These are phyloP conservation scores for Bertia moriformis DNA, from an alignment of 2,329 filamentous ascomycete species.

Conservation along the genomic window DNA sequence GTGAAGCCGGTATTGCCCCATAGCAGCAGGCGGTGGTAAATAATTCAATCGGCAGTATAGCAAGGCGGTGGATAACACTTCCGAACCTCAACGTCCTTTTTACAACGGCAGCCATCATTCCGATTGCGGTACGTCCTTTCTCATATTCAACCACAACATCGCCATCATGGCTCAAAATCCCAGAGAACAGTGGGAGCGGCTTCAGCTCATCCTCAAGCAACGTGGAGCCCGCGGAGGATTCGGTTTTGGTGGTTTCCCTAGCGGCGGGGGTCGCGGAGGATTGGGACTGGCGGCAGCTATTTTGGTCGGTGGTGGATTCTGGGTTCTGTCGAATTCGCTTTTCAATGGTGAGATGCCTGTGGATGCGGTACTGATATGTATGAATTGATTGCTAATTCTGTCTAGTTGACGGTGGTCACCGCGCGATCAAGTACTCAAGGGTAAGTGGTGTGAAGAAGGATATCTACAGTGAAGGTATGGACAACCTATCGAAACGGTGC, in stretches of 20 bases:
- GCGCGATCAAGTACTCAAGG: constrained; percentile 95
- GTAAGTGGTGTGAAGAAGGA: constrained; percentile 86
- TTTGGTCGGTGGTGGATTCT: constrained; percentile 23
- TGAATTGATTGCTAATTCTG: too few relatives aligned
- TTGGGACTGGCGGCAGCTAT: background rate
- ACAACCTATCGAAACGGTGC: background rate
- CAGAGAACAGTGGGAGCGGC: background rate
- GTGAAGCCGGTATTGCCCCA: too few relatives aligned
- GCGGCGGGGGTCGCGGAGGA: background rate
- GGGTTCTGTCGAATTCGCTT: constrained; percentile 43
- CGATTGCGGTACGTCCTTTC: background rate
- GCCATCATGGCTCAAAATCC: background rate
- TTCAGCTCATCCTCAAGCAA: background rate
- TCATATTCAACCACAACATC: too few relatives aligned
- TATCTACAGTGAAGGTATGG: constrained; percentile 81
- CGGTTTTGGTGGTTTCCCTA: background rate
- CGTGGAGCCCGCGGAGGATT: background rate
- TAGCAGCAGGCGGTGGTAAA: too few relatives aligned
- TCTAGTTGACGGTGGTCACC: constrained; percentile 83
- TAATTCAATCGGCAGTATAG: too few relatives aligned
- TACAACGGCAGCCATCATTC: too few relatives aligned
- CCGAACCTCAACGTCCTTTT: too few relatives aligned
- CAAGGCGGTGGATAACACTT: too few relatives aligned
- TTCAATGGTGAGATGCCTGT: constrained; percentile 32
- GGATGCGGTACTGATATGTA: too few relatives aligned